Evolutionary conservation across 306 rosid genomes (phyloP).

Genomic region (Aeschynomene evenia): DNA sequence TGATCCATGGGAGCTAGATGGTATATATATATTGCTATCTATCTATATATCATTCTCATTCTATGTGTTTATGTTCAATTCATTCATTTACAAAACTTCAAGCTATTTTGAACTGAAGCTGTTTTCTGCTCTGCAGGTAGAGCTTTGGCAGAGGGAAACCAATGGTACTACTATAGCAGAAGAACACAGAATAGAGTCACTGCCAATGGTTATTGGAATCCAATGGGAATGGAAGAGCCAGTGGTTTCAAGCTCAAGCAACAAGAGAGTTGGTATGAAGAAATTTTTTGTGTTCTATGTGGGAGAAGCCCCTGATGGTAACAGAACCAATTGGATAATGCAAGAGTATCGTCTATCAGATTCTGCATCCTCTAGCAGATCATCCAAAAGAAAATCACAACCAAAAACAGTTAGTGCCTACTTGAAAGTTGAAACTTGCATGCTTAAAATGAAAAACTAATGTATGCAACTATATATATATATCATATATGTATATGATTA

Average conservation of each 20-base stretch:
- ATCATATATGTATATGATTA: too few relatives aligned
- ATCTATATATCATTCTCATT: too few relatives aligned
- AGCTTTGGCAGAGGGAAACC: conserved; percentile 84
- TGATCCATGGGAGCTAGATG: conserved; percentile 91
- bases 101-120: neutral
- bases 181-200: conserved; percentile 62
- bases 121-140: conserved; percentile 59
- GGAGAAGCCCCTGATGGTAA: conserved; percentile 57
- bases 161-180: conserved; percentile 90
- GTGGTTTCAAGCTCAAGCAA: conserved; percentile 44
- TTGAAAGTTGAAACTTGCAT: neutral
- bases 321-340: conserved; percentile 91
- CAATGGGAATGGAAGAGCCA: conserved; percentile 70
- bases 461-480: neutral
- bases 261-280: conserved; percentile 71
- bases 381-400: conserved; percentile 56
- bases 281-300: conserved; percentile 52
- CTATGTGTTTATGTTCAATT: neutral
- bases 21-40: too few relatives aligned
- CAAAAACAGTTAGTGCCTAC: conserved; percentile 52
- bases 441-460: neutral
- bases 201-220: conserved; percentile 71
- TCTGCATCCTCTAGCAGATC: conserved; percentile 47
- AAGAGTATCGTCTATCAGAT: conserved; percentile 71
- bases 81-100: neutral